A percentile compares a stretch with the other conserved stretches of the same genome.
Conservation (phyloP, 2,329 filamentous ascomycete species). For the Colletotrichum sp. region DNA sequence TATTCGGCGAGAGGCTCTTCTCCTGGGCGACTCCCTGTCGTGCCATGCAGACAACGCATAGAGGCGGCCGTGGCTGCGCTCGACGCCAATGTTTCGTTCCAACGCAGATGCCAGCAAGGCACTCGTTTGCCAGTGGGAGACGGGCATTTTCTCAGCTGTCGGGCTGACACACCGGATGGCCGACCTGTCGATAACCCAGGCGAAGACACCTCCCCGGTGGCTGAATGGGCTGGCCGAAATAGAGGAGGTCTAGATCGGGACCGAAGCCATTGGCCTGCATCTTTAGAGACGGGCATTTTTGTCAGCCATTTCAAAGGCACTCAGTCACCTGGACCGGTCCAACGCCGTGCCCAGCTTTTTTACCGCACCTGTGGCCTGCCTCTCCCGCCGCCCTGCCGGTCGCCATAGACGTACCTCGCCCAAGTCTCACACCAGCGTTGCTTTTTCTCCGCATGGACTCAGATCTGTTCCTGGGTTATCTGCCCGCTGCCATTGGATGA, state of each 20-base stretch:
- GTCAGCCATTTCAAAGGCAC: not conserved
- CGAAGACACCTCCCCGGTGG: not conserved
- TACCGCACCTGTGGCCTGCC: not conserved
- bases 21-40: not conserved
- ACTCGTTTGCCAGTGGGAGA: not conserved
- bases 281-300: not conserved
- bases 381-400: not conserved
- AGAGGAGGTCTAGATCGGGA: not conserved
- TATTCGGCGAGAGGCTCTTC: not conserved
- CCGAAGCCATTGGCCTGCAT: not conserved
- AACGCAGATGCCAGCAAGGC: not conserved
- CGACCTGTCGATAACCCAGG: not conserved
- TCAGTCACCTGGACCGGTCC: not conserved
- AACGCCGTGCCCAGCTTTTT: not conserved
- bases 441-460: not conserved
- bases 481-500: conserved; percentile 3
- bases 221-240: not conserved
- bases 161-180: not conserved
- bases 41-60: conserved; percentile 8
- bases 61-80: not conserved
- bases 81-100: conserved; percentile 6
- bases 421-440: not conserved
- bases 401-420: not conserved
- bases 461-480: not conserved
- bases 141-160: not conserved